Evolutionary conservation across 2,329 filamentous ascomycete species (phyloP).

Genomic region (Colletotrichum agaves): DNA sequence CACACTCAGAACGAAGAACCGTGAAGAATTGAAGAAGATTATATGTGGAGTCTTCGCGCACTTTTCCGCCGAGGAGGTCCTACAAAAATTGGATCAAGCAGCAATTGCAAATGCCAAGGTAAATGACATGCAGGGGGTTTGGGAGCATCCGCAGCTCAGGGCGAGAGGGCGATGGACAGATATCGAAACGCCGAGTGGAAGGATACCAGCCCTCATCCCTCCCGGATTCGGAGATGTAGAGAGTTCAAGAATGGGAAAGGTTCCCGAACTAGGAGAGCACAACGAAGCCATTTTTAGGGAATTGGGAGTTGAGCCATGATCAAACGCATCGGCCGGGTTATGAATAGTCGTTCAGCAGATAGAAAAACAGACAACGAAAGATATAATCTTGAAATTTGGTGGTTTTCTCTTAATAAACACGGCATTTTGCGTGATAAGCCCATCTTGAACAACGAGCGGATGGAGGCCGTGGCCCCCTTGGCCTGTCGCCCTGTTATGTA

Average conservation of each 20-base stretch:
- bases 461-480: no score
- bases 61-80: conserved; percentile 52
- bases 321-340: background rate
- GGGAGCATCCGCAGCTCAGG: conserved; percentile 63
- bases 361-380: no score
- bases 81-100: conserved; percentile 56
- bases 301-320: conserved; percentile 9
- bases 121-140: conserved; percentile 65
- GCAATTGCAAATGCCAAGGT: conserved; percentile 66
- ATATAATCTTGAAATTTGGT: no score
- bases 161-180: conserved; percentile 63
- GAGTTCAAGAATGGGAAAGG: conserved; percentile 24
- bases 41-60: conserved; percentile 55
- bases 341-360: no score
- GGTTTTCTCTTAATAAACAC: no score
- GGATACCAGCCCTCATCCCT: conserved; percentile 60
- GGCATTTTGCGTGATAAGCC: no score
- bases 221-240: conserved; percentile 51
- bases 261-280: conserved; percentile 30
- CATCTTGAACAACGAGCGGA: no score
- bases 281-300: conserved; percentile 28
- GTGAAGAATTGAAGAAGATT: conserved; percentile 55
- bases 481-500: no score
- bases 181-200: conserved; percentile 58
- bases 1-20: conserved; percentile 56